Base-by-base conservation (phyloP, 768 basidiomycete species). In the Sporobolomyces pararoseus region DNA sequence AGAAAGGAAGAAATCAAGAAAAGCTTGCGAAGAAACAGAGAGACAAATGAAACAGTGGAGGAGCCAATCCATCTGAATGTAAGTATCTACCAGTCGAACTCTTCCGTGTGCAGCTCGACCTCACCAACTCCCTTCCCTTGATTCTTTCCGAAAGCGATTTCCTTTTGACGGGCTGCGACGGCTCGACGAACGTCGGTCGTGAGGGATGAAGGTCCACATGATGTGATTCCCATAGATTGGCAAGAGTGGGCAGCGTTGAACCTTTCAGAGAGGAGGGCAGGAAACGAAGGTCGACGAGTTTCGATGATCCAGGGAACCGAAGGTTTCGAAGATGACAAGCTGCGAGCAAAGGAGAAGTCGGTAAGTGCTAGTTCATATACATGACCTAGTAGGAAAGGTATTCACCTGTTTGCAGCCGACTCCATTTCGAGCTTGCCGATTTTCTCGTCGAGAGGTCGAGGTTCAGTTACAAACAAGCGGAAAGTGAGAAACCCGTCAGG, bases 41-140 rank as follows among this genome's bases (percentile, higher is more conserved):
- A 42, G 39, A 42, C 39, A 42, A 9, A 9, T 42, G 39, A 42
- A 42, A 17, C 10, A 42, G 39, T 9, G 39, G 39, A 17, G 39
- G 17, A 17, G 39, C 39, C n/a, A n/a, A n/a, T n/a, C n/a, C n/a
- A n/a, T n/a, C n/a, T n/a, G n/a, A 42, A 9, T 42, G 39, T 17
- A 42, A 42, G 47, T 49, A n/a, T 7, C 42, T 50, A 71, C 70
- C 70, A 71, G 16, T 66, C 65, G 21, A 71, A 71, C 49, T 71
- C 70, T 42, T 71, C 70, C n/a, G 70, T 71, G 23, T 59, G 57
- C 1, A 71, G 57, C 61, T 71, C 65, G 31, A 71, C 62, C 57
- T 71, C 70, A 12, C 31, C 57, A 0, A 27, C 65, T 10, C 70
- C 65, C 2, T 31, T 47, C 13, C 52, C 50, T 1, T 27, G 47